Percentiles rank a stretch among this genome's conserved stretches.
Conservation (phyloP, 768 basidiomycete genomes). For the Leucosporidium creatinivorum region DNA sequence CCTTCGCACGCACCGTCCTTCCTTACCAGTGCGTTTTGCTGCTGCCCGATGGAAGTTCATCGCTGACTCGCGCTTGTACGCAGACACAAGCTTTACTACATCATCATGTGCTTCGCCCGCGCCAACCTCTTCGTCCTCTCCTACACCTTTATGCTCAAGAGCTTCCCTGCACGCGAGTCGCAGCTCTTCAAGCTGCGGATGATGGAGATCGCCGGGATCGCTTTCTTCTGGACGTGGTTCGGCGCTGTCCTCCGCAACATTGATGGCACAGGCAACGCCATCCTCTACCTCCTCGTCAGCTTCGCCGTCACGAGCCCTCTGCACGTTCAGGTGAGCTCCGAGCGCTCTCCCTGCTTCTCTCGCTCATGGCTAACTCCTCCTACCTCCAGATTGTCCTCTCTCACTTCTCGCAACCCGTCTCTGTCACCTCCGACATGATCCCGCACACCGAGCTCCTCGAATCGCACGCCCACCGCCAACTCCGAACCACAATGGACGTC, state of each 20-base stretch:
- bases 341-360: conserved; percentile 41
- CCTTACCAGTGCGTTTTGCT: conserved; percentile 53
- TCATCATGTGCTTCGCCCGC: conserved; percentile 79
- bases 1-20: conserved; percentile 57
- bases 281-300: conserved; percentile 73
- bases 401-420: conserved; percentile 61
- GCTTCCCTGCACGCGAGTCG: conserved; percentile 52
- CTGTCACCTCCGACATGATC: conserved; percentile 19
- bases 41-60: too few species aligned
- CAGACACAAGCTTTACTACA: conserved; percentile 78
- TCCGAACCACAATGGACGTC: conserved; percentile 94
- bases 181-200: conserved; percentile 58
- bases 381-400: conserved; percentile 74
- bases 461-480: conserved; percentile 91
- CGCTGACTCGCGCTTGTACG: too few species aligned
- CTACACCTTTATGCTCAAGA: conserved; percentile 60
- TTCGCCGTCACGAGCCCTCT: conserved; percentile 81
- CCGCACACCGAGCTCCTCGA: conserved; percentile 82
- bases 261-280: conserved; percentile 60
- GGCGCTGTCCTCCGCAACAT: conserved; percentile 60
- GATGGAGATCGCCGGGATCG: conserved; percentile 62
- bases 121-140: conserved; percentile 92
- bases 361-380: neutral
- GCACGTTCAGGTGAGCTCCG: conserved; percentile 71
- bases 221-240: conserved; percentile 89